Evolutionary conservation across 1,284 basidiomycete genomes (phyloP).

Genomic region (Neonothopanus nambi): DNA sequence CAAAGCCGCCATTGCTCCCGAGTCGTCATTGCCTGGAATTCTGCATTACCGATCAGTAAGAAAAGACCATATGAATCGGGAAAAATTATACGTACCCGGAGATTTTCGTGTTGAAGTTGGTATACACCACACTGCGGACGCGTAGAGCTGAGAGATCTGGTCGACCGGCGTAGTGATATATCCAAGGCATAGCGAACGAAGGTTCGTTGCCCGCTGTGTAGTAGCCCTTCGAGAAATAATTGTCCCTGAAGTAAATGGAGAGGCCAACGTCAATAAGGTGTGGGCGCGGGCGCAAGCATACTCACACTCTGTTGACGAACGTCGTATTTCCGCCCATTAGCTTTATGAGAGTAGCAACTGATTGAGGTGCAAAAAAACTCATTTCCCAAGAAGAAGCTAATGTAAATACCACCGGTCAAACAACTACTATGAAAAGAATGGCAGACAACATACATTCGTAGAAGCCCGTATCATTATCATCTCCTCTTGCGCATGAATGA

Average conservation of each 20-base stretch:
- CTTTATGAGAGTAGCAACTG: conserved; percentile 45
- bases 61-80: neutral
- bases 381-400: conserved; percentile 54
- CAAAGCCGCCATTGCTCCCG: conserved; percentile 53
- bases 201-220: conserved; percentile 51
- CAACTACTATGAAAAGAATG: neutral
- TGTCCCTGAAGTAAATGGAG: conserved; percentile 30
- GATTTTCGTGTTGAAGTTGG: conserved; percentile 47
- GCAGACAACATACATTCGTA: conserved; percentile 43
- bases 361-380: conserved; percentile 54
- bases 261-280: neutral
- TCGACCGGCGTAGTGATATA: conserved; percentile 48
- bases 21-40: conserved; percentile 57
- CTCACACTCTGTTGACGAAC: conserved; percentile 44
- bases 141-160: conserved; percentile 50
- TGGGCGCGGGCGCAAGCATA: neutral
- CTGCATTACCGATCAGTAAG: conserved; percentile 18
- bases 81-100: conserved; percentile 34
- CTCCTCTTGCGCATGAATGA: conserved; percentile 48
- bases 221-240: conserved; percentile 47
- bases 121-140: conserved; percentile 44
- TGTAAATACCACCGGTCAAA: neutral
- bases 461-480: conserved; percentile 51
- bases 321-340: conserved; percentile 50
- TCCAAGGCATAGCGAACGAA: conserved; percentile 46